phyloP scores from a whole-genome alignment of 441 rosid species.

The Gossypium aridum region DNA sequence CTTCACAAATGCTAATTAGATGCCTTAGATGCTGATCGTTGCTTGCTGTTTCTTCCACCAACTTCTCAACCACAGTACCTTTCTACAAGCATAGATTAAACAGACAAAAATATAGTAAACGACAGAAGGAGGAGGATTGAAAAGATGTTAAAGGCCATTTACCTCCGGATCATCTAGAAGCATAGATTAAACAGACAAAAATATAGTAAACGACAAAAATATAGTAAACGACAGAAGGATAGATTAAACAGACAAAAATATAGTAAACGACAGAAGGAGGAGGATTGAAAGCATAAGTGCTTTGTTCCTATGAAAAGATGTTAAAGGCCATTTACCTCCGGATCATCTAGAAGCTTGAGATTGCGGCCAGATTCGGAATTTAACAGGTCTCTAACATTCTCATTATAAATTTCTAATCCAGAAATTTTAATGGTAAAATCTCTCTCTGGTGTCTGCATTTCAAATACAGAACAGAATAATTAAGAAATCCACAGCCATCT shows the following conservation, averaged over 20 bases:
- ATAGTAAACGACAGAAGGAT: no score
- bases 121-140: no score
- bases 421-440: conserved; percentile 89
- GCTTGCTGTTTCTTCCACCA: conserved; percentile 82
- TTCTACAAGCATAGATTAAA: conserved; percentile 39
- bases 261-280: no score
- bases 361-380: conserved; percentile 85
- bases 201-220: no score
- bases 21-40: conserved; percentile 73
- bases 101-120: not conserved
- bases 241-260: no score
- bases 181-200: no score
- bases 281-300: not conserved
- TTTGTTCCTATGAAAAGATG: not conserved
- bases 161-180: no score
- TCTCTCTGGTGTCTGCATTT: conserved; percentile 82
- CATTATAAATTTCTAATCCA: conserved; percentile 94
- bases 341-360: conserved; percentile 96
- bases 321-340: conserved; percentile 57
- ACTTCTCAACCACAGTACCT: conserved; percentile 94
- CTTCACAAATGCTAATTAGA: conserved; percentile 89
- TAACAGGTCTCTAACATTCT: conserved; percentile 82
- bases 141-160: no score
- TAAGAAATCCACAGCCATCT: no score
- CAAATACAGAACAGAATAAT: conserved; percentile 16